Conservation (phyloP, 441 rosid genomes). For the Arabidopsis lyrata region DNA sequence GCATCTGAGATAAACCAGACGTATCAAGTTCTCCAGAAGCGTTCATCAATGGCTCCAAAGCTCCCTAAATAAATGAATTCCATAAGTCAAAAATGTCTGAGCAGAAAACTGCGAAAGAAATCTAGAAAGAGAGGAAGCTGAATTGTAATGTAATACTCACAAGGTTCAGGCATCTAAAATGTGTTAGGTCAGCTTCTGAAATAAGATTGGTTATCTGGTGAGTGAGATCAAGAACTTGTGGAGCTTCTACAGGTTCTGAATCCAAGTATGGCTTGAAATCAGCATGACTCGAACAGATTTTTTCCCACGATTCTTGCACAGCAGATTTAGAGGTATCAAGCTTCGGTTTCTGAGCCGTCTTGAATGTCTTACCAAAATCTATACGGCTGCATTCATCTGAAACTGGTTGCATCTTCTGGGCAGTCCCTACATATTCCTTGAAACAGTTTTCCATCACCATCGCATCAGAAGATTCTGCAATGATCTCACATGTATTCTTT, state of each 20-base stretch:
- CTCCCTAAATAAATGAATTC: slow-evolving; percentile 57
- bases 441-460: slow-evolving; percentile 59
- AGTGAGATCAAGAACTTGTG: slow-evolving; percentile 54
- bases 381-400: slow-evolving; percentile 94
- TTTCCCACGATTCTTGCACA: slow-evolving; percentile 77
- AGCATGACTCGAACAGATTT: slow-evolving; percentile 52
- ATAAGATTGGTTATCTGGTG: slow-evolving; percentile 66
- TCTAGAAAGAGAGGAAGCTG: slow-evolving; percentile 10
- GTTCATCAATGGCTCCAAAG: slow-evolving; percentile 50
- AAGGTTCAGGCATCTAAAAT: slow-evolving; percentile 53
- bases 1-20: slow-evolving; percentile 57
- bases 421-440: slow-evolving; percentile 48
- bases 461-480: slow-evolving; percentile 53
- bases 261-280: slow-evolving; percentile 61
- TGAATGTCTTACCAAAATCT: slow-evolving; percentile 58
- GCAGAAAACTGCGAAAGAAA: slow-evolving; percentile 16
- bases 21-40: slow-evolving; percentile 54
- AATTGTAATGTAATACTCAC: slow-evolving; percentile 48
- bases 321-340: slow-evolving; percentile 42
- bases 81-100: slow-evolving; percentile 17
- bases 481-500: slow-evolving; percentile 45
- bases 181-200: slow-evolving; percentile 73
- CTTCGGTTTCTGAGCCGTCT: slow-evolving; percentile 42
- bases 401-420: slow-evolving; percentile 56
- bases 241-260: slow-evolving; percentile 64